Conservation (phyloP, 495 filamentous ascomycete genomes). For the Penicillium robsamsonii region DNA sequence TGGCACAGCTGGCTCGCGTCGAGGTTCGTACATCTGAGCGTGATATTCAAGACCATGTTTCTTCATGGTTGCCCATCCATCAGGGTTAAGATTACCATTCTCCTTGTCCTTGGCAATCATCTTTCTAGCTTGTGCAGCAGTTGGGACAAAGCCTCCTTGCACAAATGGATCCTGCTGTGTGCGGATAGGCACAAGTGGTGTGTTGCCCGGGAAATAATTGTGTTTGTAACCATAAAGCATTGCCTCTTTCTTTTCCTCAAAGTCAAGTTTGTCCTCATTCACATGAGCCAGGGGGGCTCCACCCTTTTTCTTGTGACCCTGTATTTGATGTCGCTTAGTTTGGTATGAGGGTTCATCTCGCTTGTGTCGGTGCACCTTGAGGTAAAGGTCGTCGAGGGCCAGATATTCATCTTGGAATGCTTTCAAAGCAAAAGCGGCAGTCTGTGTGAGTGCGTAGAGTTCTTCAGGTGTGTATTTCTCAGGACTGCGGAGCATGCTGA, state of each 20-base stretch:
- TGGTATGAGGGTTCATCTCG: constrained; percentile 13
- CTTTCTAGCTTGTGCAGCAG: constrained; percentile 40
- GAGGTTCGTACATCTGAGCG: constrained; percentile 47
- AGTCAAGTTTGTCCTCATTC: constrained; percentile 23
- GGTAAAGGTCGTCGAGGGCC: constrained; percentile 55
- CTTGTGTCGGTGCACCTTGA: constrained; percentile 44
- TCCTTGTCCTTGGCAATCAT: constrained; percentile 35
- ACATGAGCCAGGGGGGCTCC: constrained; percentile 21
- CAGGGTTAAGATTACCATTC: constrained; percentile 38
- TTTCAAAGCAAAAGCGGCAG: constrained; percentile 51
- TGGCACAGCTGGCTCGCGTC: constrained; percentile 52
- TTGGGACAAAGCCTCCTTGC: constrained; percentile 47
- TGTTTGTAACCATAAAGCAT: constrained; percentile 46
- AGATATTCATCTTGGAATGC: constrained; percentile 65
- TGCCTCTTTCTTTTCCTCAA: constrained; percentile 45
- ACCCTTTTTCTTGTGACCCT: constrained; percentile 22
- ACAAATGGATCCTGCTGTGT: constrained; percentile 41
- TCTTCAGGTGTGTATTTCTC: constrained; percentile 41
- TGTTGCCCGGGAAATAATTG: constrained; percentile 16
- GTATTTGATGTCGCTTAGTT: constrained; percentile 18
- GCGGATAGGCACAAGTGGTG: constrained; percentile 13
- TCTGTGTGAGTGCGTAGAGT: constrained; percentile 53
- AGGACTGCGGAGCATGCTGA: constrained; percentile 38
- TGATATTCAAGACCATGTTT: constrained; percentile 37
- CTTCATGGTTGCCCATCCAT: constrained; percentile 36